Conservation (phyloP, 2,329 filamentous ascomycete species). For the Talaromyces pinophilus region DNA sequence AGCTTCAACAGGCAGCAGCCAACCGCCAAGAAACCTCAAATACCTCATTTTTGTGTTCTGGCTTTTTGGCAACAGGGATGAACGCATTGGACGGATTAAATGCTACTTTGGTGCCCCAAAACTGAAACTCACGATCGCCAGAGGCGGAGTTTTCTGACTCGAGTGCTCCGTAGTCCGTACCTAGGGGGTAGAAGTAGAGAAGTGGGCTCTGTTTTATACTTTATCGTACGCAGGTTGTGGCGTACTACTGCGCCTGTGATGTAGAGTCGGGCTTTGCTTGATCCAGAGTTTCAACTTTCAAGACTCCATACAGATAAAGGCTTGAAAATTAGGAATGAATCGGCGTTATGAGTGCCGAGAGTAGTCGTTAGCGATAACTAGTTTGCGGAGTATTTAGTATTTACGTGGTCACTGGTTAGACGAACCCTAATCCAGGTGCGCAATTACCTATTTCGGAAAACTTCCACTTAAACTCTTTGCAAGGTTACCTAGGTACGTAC, state of each 20-base stretch:
- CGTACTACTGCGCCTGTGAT: background rate
- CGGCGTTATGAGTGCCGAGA: constrained; percentile 7
- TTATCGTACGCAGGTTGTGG: background rate
- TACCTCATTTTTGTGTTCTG: background rate
- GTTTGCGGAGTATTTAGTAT: background rate
- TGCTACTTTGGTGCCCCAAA: background rate
- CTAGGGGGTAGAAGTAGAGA: background rate
- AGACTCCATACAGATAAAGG: background rate
- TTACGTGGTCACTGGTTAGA: background rate
- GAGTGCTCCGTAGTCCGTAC: background rate
- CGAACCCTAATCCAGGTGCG: constrained; percentile 7
- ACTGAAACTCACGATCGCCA: background rate
- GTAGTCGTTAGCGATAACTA: background rate
- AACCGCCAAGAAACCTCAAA: background rate
- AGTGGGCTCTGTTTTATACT: background rate
- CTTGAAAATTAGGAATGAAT: background rate
- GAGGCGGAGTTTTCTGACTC: background rate
- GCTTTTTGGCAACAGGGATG: constrained; percentile 3
- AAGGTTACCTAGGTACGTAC: background rate
- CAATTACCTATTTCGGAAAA: constrained; percentile 7
- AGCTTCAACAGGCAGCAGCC: background rate
- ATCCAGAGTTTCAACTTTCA: background rate
- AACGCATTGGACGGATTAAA: background rate
- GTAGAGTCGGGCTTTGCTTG: background rate
- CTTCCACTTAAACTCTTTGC: background rate